These are phyloP conservation scores for Globisporangium megalacanthum DNA, from an alignment of 352 stramenopile species.

Conservation along the genomic window DNA sequence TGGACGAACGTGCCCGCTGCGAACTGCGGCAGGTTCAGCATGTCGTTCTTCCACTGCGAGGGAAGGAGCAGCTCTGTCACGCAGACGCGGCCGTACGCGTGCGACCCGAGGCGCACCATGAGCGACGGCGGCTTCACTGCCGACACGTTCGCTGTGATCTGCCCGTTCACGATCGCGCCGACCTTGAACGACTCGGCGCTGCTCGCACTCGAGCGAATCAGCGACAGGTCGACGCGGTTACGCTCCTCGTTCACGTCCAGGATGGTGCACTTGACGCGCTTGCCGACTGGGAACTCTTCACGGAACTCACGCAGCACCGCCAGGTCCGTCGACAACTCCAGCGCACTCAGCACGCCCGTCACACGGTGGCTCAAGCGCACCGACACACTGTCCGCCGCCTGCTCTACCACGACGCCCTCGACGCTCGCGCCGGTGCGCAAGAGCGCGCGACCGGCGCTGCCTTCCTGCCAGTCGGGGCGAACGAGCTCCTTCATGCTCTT, in stretches of 20 bases:
- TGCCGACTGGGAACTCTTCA: constrained; percentile 70
- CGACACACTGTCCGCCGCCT: constrained; percentile 42
- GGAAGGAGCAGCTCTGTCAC: constrained; percentile 65
- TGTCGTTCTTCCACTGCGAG: constrained; percentile 59
- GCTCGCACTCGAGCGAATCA: constrained; percentile 39
- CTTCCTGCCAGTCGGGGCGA: constrained; percentile 74
- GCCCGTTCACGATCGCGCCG: constrained; percentile 58
- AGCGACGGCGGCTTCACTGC: constrained; percentile 69
- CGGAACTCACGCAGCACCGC: constrained; percentile 52
- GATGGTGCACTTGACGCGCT: constrained; percentile 62
- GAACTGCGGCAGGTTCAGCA: constrained; percentile 66
- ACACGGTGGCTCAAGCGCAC: constrained; percentile 76
- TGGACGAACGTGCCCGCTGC: constrained; percentile 57
- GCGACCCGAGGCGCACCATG: constrained; percentile 78
- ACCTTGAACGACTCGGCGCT: constrained; percentile 21
- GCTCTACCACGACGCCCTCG: constrained; percentile 69
- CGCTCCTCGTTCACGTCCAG: constrained; percentile 65
- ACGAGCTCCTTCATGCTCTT: constrained; percentile 38
- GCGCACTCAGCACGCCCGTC: constrained; percentile 45
- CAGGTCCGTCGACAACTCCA: constrained; percentile 68
- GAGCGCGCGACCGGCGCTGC: constrained; percentile 61
- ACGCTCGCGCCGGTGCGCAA: constrained; percentile 49
- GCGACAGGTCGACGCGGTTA: constrained; percentile 67
- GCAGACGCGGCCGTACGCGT: constrained; percentile 77
- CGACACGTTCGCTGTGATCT: constrained; percentile 71